Evolutionary conservation across 495 filamentous ascomycete genomes (phyloP), one percentile per base, ranked within the genome.

Genomic region (Stereocaulon alpinum): DNA sequence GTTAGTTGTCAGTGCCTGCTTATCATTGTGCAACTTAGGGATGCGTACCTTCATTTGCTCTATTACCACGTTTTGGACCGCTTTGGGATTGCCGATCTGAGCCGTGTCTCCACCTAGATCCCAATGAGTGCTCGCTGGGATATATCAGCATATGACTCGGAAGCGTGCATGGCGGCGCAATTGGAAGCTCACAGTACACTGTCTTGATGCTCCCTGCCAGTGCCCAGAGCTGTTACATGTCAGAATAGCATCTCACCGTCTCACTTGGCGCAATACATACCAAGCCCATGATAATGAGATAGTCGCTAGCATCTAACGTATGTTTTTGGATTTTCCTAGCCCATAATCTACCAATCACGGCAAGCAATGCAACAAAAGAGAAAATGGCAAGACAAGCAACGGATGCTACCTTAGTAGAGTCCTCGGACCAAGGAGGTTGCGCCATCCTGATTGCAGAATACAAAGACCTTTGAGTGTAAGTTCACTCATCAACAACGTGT

Each of bases 291-390:
- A 62, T 40, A 34, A 53, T 40, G 20, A 62, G 55, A 34, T 59
- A 59, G 42, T 65, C 63, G 42, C 52, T 65, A n/a, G 59, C 14
- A 14, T 61, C 54, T 40, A 14, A 59, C 18, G 3, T 27, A 0
- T 22, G 47, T 24, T 24, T 62, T 22, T 62, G 50, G 3, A 65
- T 56, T 27, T 41, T 65, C 12, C 63, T 29, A 2, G 63, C 54
- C 63, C 63, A 65, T 17, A 65, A 34, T 22, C 63, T 47, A 11
- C 55, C 42, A 20, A 55, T 53, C 4, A 65, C 50, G 2, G 63
- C 37, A 20, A 63, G 20, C 20, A 60, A 6, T 37, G 57, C 61
- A 14, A 66, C 17, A 40, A 61, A 58, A n/a, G 42, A 52, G 52
- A 64, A 64, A 17, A 64, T 40, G 12, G 53, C 9, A 22, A 64